Conservation (phyloP, 2,329 filamentous ascomycete species). For the Daldinia eschscholtzii region DNA sequence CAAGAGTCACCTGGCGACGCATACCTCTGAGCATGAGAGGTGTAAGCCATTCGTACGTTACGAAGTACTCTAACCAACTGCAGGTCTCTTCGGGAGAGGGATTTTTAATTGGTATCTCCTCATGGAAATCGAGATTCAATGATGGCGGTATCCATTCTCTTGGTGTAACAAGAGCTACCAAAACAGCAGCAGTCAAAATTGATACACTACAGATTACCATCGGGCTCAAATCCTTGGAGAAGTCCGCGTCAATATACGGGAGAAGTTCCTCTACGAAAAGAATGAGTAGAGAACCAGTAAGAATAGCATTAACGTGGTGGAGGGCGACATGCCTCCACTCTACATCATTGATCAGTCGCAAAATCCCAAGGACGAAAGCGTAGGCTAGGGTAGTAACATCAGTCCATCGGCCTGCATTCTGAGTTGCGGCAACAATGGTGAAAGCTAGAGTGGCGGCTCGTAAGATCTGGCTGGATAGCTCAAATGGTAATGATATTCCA, state of each 20-base stretch:
- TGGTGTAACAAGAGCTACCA: conserved; percentile 61
- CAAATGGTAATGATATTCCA: conserved; percentile 58
- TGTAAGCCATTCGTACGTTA: conserved; percentile 65
- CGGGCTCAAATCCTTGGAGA: conserved; percentile 50
- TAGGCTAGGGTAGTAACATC: conserved; percentile 57
- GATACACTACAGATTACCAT: conserved; percentile 54
- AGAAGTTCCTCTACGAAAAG: conserved; percentile 56
- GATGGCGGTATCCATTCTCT: conserved; percentile 64
- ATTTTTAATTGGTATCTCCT: conserved; percentile 53
- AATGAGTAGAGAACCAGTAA: conserved; percentile 55
- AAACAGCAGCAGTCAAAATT: conserved; percentile 55
- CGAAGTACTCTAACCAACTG: conserved; percentile 66
- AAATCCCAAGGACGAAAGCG: conserved; percentile 59
- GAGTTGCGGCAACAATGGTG: conserved; percentile 54
- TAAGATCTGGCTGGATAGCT: conserved; percentile 58
- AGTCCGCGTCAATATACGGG: conserved; percentile 58
- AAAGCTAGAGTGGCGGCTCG: conserved; percentile 58
- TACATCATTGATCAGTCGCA: conserved; percentile 57
- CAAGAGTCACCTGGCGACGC: conserved; percentile 59
- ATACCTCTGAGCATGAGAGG: conserved; percentile 63
- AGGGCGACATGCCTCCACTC: conserved; percentile 62
- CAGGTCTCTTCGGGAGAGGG: conserved; percentile 66
- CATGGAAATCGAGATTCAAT: conserved; percentile 55
- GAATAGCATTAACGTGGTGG: conserved; percentile 63
- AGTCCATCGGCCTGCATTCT: conserved; percentile 54